These are phyloP conservation scores for Fragaria vesca DNA, from an alignment of 306 rosid species.

Conservation along the genomic window DNA sequence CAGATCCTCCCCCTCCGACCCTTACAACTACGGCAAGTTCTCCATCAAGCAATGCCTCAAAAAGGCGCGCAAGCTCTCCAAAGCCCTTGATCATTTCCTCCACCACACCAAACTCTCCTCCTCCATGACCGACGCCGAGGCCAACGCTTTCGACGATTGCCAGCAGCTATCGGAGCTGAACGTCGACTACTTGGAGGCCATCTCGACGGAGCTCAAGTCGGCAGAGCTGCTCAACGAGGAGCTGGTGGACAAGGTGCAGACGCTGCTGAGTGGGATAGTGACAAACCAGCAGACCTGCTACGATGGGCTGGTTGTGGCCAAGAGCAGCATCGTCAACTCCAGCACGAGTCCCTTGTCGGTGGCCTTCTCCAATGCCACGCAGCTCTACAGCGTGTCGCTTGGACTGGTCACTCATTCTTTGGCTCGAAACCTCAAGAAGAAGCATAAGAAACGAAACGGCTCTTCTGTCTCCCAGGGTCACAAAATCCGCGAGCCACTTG, in stretches of 20 bases:
- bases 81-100: slow-evolving; percentile 34
- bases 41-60: slow-evolving; percentile 63
- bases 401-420: slow-evolving; percentile 56
- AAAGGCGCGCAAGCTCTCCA: slow-evolving; percentile 47
- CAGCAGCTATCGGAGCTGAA: slow-evolving; percentile 48
- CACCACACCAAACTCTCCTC: slow-evolving; percentile 1
- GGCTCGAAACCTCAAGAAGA: slow-evolving; percentile 31
- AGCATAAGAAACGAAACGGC: slow-evolving; percentile 26
- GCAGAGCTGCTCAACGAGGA: slow-evolving; percentile 26
- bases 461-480: background rate
- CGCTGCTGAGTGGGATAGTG: slow-evolving; percentile 63
- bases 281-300: slow-evolving; percentile 76
- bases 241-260: slow-evolving; percentile 44
- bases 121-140: slow-evolving; percentile 24
- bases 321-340: slow-evolving; percentile 36
- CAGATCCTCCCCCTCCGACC: slow-evolving; percentile 52
- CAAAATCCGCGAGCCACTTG: slow-evolving; percentile 49
- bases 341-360: slow-evolving; percentile 31
- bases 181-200: slow-evolving; percentile 49
- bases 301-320: slow-evolving; percentile 52
- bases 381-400: slow-evolving; percentile 65
- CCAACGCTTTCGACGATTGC: slow-evolving; percentile 61
- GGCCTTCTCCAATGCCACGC: slow-evolving; percentile 38
- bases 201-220: slow-evolving; percentile 29
- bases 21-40: slow-evolving; percentile 60